These are phyloP conservation scores for Bipolaris bicolor DNA, from an alignment of 2,329 filamentous ascomycete genomes.

Conservation along the genomic window DNA sequence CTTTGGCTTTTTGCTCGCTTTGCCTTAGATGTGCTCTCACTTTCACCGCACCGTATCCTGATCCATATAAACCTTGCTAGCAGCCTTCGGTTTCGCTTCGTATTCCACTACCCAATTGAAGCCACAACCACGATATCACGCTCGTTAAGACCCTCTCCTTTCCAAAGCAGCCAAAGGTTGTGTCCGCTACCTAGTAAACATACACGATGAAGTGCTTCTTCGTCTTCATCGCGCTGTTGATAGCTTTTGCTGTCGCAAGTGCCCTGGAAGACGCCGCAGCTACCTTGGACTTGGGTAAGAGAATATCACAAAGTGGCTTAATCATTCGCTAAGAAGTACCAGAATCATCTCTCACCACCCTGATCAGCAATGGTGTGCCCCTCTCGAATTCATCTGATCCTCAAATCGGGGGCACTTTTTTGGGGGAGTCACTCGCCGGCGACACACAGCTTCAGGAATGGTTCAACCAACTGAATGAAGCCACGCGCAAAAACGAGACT, in stretches of 20 bases:
- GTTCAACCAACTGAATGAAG: background rate
- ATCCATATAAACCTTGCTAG: too few relatives aligned
- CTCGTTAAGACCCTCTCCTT: background rate
- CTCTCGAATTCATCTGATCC: background rate
- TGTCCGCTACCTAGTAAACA: too few relatives aligned
- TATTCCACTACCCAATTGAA: too few relatives aligned
- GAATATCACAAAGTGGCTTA: background rate
- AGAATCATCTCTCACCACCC: background rate
- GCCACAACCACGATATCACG: background rate
- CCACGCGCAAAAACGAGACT: background rate
- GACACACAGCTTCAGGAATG: slow-evolving; percentile 1
- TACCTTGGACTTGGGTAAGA: background rate
- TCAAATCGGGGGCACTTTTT: background rate
- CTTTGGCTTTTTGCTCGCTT: too few relatives aligned
- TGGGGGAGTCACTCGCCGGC: background rate
- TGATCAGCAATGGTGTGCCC: background rate
- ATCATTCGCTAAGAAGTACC: background rate
- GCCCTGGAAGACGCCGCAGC: background rate
- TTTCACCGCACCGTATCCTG: too few relatives aligned
- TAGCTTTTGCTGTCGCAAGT: background rate
- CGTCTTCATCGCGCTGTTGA: background rate
- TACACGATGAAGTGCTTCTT: background rate
- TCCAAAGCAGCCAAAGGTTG: background rate
- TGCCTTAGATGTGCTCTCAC: too few relatives aligned
- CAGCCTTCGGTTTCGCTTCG: too few relatives aligned